phyloP scores from a whole-genome alignment of 495 filamentous ascomycete species.

The Podospora conica region DNA sequence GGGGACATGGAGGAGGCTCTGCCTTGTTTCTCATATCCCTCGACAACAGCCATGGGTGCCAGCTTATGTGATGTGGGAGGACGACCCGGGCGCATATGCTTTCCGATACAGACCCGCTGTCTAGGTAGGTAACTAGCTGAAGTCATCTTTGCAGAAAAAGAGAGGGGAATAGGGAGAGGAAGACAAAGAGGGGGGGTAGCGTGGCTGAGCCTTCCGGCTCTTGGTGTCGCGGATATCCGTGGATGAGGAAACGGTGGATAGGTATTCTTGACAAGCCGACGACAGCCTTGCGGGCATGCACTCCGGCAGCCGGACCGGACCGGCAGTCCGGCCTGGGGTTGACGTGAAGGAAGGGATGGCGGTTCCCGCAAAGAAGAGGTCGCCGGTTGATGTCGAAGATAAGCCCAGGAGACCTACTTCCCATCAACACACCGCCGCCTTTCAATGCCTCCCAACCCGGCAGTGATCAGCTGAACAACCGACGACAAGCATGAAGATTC shows the following conservation, averaged over 20 bases:
- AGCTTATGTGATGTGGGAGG: not conserved
- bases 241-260: not conserved
- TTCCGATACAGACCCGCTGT: not conserved
- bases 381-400: not conserved
- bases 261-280: not conserved
- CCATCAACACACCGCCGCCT: not conserved
- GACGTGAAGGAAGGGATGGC: not conserved
- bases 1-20: not conserved
- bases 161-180: not conserved
- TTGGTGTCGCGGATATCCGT: not conserved
- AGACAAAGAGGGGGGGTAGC: not conserved
- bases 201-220: not conserved
- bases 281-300: not conserved
- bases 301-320: not conserved
- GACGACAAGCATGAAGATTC: not conserved
- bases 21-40: not conserved
- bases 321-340: not conserved
- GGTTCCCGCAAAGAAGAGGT: not conserved
- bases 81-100: not conserved
- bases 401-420: not conserved
- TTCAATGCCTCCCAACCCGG: too few species aligned
- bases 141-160: not conserved
- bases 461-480: not conserved
- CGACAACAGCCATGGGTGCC: not conserved
- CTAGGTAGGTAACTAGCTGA: too few species aligned